Evolutionary conservation across 805 yeast species (phyloP).

Genomic region (Kodamaea restingae): DNA sequence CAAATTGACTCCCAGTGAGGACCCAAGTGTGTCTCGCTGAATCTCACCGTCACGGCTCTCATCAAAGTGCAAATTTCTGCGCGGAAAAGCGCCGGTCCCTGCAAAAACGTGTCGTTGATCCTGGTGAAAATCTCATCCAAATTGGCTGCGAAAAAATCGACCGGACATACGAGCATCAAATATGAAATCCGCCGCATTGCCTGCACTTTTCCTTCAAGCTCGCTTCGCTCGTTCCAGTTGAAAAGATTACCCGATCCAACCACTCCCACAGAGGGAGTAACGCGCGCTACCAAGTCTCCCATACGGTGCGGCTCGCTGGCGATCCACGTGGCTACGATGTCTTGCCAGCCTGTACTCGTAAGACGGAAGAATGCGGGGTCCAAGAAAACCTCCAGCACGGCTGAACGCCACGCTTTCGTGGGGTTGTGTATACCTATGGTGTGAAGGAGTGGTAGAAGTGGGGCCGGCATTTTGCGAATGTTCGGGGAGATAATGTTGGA

Average conservation of each 20-base stretch:
- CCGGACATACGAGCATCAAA: conserved; percentile 57
- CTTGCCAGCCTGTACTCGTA: conserved; percentile 41
- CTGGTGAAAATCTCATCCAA: conserved; percentile 46
- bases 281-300: conserved; percentile 39
- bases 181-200: conserved; percentile 63
- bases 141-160: conserved; percentile 50
- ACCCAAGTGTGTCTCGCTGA: conserved; percentile 58
- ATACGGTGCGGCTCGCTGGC: conserved; percentile 57
- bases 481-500: conserved; percentile 52
- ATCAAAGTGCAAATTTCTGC: conserved; percentile 52
- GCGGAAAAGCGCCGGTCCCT: conserved; percentile 30
- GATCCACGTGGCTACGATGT: conserved; percentile 61
- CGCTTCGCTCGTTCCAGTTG: conserved; percentile 66
- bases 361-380: conserved; percentile 54
- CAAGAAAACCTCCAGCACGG: conserved; percentile 60
- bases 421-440: conserved; percentile 31
- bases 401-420: conserved; percentile 57
- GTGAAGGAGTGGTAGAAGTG: conserved; percentile 39
- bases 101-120: conserved; percentile 26
- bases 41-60: conserved; percentile 61
- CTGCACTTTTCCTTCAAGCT: conserved; percentile 47
- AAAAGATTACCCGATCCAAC: conserved; percentile 60
- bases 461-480: conserved; percentile 35
- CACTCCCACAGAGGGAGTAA: conserved; percentile 37
- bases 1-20: conserved; percentile 68